Base-by-base conservation (phyloP, 208 protist genomes). In the Leptomonas pyrrhocoris region DNA sequence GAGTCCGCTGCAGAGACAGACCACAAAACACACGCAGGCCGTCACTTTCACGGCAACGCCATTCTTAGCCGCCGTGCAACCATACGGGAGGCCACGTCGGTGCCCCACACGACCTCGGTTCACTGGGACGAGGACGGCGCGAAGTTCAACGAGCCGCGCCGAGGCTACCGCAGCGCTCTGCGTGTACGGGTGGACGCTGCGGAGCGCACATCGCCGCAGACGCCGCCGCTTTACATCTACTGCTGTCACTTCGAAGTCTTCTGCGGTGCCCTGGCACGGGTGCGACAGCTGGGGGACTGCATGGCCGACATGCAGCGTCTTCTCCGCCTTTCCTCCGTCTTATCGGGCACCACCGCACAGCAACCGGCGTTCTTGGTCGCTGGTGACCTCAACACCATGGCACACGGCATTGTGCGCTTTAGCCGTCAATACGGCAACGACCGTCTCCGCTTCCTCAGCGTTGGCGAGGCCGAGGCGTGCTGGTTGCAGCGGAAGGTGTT, bases 371-470 rank as follows among this genome's bases (percentile, higher is more conserved):
- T 93, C 58, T 67, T 95, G 28, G 81, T 95, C 54, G 87, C 72
- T 18, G 90, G 90, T 0, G 90, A 95, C 62, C 71, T 95, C 25
- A 95, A 93, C 75, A 93, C 90, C 2, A 88, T 93, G 68, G 85
- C 81, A 34, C 81, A 94, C 71, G 79, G 86, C 42, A 81, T 94
- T 34, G 90, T 91, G 23, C 88, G 86, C 9, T 80, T 79, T 15
- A 81, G 80, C 38, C 58, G 50, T 30, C 40, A 2, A 38, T 86
- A 81, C 65, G 81, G 34, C 21, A 80, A 55, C 0, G 88, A 93
- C 59, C 86, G 90, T 0, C 57, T 95, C 42, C 82, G 84, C 0
- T 53, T 84, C 30, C 53, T 95, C 42, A 80, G 68, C 55, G 4
- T 89, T 28, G 88, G 88, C 27, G 90, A 94, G 71, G 75, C 66